These are phyloP conservation scores for Aureobasidium sp. DNA, from an alignment of 2,329 filamentous ascomycete genomes.

Conservation along the genomic window DNA sequence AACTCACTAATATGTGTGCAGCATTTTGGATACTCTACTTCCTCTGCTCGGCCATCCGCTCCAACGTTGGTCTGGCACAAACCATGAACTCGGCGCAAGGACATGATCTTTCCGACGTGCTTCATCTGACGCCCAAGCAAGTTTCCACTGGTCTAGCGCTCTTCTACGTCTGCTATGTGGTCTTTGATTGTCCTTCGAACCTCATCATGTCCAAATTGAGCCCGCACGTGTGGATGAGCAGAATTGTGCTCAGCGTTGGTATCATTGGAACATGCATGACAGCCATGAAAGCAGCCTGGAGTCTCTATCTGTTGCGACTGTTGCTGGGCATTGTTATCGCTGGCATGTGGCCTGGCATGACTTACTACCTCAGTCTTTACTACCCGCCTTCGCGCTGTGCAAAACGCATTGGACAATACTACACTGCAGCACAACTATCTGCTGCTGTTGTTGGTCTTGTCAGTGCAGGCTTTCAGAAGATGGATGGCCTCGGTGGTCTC, in stretches of 20 bases:
- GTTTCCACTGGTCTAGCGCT: slow-evolving; percentile 77
- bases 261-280: slow-evolving; percentile 78
- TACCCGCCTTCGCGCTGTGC: slow-evolving; percentile 81
- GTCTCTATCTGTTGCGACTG: slow-evolving; percentile 77
- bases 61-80: slow-evolving; percentile 88
- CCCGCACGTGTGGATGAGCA: slow-evolving; percentile 84
- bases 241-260: slow-evolving; percentile 82
- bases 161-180: slow-evolving; percentile 87
- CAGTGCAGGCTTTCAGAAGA: slow-evolving; percentile 83
- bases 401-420: slow-evolving; percentile 84
- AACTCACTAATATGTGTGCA: slow-evolving; percentile 21
- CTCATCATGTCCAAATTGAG: slow-evolving; percentile 79
- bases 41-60: slow-evolving; percentile 82
- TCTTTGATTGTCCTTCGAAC: slow-evolving; percentile 85
- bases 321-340: slow-evolving; percentile 82
- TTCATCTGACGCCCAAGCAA: slow-evolving; percentile 65
- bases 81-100: slow-evolving; percentile 71
- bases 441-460: slow-evolving; percentile 84
- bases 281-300: slow-evolving; percentile 75
- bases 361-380: slow-evolving; percentile 85
- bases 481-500: slow-evolving; percentile 70
- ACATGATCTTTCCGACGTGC: slow-evolving; percentile 68
- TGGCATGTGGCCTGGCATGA: slow-evolving; percentile 94
- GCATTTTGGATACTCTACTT: slow-evolving; percentile 91
- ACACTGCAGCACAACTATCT: slow-evolving; percentile 80